Evolutionary conservation across 352 stramenopile species (phyloP).

Genomic region (Phytophthora chlamydospora): DNA sequence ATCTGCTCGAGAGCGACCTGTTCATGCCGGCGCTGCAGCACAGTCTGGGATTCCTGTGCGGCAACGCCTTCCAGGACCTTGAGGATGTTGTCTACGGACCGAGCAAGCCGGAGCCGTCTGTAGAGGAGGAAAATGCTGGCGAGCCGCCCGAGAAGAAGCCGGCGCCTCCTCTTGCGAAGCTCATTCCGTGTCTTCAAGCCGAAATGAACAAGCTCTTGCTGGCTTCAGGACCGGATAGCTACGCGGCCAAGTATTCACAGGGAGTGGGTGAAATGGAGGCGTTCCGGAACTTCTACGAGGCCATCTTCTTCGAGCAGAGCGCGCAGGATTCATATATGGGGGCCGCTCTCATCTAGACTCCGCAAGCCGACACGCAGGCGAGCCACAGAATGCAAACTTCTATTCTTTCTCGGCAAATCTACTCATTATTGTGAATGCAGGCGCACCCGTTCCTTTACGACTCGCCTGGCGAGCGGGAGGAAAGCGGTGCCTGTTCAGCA

Average conservation of each 20-base stretch:
- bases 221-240: constrained; percentile 53
- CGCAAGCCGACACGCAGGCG: not conserved
- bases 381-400: constrained; percentile 18
- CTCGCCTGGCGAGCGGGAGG: constrained; percentile 5
- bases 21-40: constrained; percentile 77
- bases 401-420: constrained; percentile 23
- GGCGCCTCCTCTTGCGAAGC: constrained; percentile 72
- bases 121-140: constrained; percentile 31
- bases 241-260: constrained; percentile 79
- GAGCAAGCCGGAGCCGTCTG: constrained; percentile 16
- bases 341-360: constrained; percentile 45
- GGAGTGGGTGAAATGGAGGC: constrained; percentile 76
- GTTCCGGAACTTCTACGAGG: constrained; percentile 88
- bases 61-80: constrained; percentile 84
- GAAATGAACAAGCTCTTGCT: constrained; percentile 78
- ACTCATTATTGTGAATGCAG: constrained; percentile 21
- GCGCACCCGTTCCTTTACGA: constrained; percentile 17
- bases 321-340: constrained; percentile 40
- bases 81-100: constrained; percentile 75
- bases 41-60: constrained; percentile 73
- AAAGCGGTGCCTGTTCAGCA: constrained; percentile 2
- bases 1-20: constrained; percentile 80
- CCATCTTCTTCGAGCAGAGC: constrained; percentile 80
- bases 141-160: constrained; percentile 42
- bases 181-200: constrained; percentile 77